These are phyloP conservation scores for Plantago major DNA, from an alignment of 257 asterid genomes.

Conservation along the genomic window DNA sequence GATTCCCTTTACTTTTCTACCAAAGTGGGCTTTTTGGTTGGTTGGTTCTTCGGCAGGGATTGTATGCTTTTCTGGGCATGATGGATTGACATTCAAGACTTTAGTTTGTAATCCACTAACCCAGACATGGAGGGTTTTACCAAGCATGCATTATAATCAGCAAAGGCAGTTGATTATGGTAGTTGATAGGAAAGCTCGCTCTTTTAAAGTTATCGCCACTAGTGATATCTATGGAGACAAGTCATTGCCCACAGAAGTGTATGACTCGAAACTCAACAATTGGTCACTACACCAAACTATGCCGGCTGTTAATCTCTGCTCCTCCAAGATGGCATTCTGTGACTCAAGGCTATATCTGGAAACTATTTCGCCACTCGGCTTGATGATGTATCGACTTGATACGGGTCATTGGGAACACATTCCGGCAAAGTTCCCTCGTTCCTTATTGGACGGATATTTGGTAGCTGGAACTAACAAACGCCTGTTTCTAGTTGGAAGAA, in stretches of 20 bases:
- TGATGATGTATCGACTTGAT: constrained; percentile 87
- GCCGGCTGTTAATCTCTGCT: constrained; percentile 96
- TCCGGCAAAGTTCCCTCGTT: constrained; percentile 94
- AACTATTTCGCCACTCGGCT: constrained; percentile 91
- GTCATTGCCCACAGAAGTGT: constrained; percentile 91
- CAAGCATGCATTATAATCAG: constrained; percentile 85
- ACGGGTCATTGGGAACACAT: constrained; percentile 94
- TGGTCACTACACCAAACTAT: constrained; percentile 91
- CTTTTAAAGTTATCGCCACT: constrained; percentile 87
- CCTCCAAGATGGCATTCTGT: constrained; percentile 96
- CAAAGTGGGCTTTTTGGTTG: constrained; percentile 92
- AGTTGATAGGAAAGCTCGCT: constrained; percentile 65
- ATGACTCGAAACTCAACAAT: constrained; percentile 66
- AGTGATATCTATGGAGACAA: constrained; percentile 82
- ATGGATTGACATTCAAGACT: constrained; percentile 69
- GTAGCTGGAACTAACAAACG: constrained; percentile 88
- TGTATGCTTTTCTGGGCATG: constrained; percentile 87
- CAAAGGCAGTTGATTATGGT: constrained; percentile 94
- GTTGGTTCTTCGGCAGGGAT: constrained; percentile 99
- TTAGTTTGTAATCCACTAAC: constrained; percentile 85
- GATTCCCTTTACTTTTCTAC: constrained; percentile 82
- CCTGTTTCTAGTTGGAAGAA: constrained; percentile 85
- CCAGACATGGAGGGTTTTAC: constrained; percentile 87
- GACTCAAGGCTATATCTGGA: constrained; percentile 85
- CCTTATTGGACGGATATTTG: constrained; percentile 90